Conservation (phyloP, 2,329 filamentous ascomycete species). For the Pleoardoris graminearum region DNA sequence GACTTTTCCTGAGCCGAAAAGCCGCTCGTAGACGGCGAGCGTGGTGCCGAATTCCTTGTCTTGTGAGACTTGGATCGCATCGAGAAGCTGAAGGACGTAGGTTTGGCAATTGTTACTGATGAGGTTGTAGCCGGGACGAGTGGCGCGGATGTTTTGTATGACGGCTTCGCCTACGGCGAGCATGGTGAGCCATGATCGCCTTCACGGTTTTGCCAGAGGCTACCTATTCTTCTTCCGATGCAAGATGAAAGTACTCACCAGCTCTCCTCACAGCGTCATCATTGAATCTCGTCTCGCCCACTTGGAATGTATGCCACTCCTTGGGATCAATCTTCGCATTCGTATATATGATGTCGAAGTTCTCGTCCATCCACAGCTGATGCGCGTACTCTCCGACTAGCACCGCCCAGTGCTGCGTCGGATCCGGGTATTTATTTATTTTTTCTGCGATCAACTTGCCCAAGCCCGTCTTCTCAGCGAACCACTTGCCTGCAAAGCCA, state of each 20-base stretch:
- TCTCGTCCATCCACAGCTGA: conserved; percentile 65
- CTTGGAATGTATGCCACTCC: conserved; percentile 17
- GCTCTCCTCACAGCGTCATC: conserved; percentile 15
- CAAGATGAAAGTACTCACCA: conserved; percentile 9
- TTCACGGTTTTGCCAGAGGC: no score
- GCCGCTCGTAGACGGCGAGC: conserved; percentile 57
- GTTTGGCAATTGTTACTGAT: conserved; percentile 66
- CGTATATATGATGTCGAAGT: conserved; percentile 61
- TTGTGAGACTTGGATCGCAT: conserved; percentile 57
- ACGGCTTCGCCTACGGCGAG: conserved; percentile 54
- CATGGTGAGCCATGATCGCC: not conserved
- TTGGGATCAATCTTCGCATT: conserved; percentile 42
- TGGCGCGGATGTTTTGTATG: conserved; percentile 56
- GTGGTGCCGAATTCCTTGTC: conserved; percentile 59
- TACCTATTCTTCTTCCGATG: no score
- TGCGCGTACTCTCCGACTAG: conserved; percentile 60
- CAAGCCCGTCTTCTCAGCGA: conserved; percentile 59
- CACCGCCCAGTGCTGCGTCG: conserved; percentile 64
- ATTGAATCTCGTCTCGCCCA: conserved; percentile 17
- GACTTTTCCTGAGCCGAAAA: conserved; percentile 56
- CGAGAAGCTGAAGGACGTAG: conserved; percentile 57
- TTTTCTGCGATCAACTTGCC: conserved; percentile 61
- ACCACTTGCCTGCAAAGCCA: conserved; percentile 61
- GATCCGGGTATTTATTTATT: conserved; percentile 60
- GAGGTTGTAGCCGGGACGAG: conserved; percentile 58